Conservation (phyloP, 768 basidiomycete species). For the Tricholoma flavovirens region DNA sequence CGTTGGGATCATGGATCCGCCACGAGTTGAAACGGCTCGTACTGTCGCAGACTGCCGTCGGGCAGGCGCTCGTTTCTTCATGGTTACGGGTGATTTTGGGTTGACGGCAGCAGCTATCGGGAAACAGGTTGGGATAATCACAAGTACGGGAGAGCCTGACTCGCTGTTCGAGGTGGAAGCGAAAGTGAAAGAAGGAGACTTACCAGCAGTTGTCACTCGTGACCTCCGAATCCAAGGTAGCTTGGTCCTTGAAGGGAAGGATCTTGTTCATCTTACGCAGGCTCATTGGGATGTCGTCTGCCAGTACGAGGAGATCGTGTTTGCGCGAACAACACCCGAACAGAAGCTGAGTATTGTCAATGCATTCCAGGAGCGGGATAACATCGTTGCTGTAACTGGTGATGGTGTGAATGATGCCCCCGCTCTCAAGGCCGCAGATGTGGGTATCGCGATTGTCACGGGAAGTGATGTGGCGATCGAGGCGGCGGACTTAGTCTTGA, state of each 20-base stretch:
- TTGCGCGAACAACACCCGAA: conserved; percentile 50
- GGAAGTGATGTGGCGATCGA: conserved; percentile 41
- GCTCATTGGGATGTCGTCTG: conserved; percentile 37
- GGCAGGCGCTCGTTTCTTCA: conserved; percentile 51
- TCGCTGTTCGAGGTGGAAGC: conserved; percentile 6
- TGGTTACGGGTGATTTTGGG: conserved; percentile 54
- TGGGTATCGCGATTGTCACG: conserved; percentile 51
- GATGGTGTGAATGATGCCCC: conserved; percentile 55
- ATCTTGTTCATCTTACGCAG: conserved; percentile 28
- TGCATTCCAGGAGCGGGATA: conserved; percentile 41
- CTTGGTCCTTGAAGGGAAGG: conserved; percentile 40
- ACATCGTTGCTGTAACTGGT: conserved; percentile 48
- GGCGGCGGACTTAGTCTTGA: conserved; percentile 43
- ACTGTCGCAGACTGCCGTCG: conserved; percentile 40
- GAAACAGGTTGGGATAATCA: conserved; percentile 37
- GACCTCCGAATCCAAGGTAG: conserved; percentile 30
- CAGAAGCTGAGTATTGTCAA: conserved; percentile 56
- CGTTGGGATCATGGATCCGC: conserved; percentile 51
- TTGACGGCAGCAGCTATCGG: conserved; percentile 49
- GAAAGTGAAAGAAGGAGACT: conserved; percentile 5
- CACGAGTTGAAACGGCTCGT: conserved; percentile 39
- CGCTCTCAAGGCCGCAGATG: conserved; percentile 45
- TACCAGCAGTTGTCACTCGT: not conserved
- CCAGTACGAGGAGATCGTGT: conserved; percentile 39
- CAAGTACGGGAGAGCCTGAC: conserved; percentile 23